These are phyloP conservation scores for Geosiphon pyriformis DNA, from an alignment of 192 early-diverging fungal genomes.

Conservation along the genomic window DNA sequence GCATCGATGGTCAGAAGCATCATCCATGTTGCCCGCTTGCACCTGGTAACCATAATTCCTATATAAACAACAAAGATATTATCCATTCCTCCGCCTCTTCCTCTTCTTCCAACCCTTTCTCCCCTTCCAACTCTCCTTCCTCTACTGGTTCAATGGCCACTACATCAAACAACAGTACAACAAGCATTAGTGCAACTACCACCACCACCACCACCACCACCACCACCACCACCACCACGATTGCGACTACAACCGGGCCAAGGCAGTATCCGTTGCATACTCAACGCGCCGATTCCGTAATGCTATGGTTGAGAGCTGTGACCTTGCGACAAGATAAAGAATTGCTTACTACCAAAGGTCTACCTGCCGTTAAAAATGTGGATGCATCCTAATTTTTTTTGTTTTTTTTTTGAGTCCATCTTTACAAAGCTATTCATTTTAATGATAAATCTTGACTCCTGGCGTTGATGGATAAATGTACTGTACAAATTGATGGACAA, in stretches of 20 bases:
- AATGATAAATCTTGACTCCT: no score
- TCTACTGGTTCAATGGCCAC: background rate
- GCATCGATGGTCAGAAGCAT: conserved; percentile 18
- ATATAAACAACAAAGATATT: background rate
- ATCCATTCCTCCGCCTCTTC: background rate
- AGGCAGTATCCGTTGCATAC: conserved; percentile 18
- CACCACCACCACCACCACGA: background rate
- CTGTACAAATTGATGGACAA: no score
- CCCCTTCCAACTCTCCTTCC: background rate
- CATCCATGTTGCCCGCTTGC: conserved; percentile 23
- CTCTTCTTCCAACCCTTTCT: background rate
- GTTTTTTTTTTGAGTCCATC: no score
- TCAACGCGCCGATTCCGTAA: conserved; percentile 8
- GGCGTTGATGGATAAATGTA: no score
- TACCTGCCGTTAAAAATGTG: no score
- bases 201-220: background rate
- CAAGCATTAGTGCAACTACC: background rate
- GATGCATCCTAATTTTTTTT: no score
- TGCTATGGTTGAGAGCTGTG: conserved; percentile 13
- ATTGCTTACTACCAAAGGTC: background rate
- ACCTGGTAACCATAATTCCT: conserved; percentile 15
- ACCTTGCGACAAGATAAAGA: conserved; percentile 13
- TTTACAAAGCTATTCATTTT: no score
- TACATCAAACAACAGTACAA: background rate
- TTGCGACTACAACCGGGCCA: background rate